These are phyloP conservation scores for Coemansia sp. DNA, from an alignment of 192 early-diverging fungal species.

Conservation along the genomic window DNA sequence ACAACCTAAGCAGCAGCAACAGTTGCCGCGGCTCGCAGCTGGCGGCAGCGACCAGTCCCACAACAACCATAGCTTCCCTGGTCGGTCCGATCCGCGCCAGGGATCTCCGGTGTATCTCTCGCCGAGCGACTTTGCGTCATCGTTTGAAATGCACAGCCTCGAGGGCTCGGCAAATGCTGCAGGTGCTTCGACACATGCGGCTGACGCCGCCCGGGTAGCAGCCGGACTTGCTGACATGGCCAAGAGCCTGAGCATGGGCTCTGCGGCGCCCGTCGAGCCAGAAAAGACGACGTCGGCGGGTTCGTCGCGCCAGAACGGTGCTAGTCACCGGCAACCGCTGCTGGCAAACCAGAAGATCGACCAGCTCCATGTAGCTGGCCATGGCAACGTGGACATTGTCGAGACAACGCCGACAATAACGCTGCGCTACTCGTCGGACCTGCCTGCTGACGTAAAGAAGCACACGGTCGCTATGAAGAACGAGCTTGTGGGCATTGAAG, in stretches of 20 bases:
- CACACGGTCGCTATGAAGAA: conserved; percentile 53
- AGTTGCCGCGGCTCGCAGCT: background rate
- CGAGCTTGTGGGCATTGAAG: conserved; percentile 53
- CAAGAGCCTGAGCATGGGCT: conserved; percentile 6
- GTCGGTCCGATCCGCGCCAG: conserved; percentile 48
- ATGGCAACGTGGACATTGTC: conserved; percentile 51
- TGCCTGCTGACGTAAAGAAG: conserved; percentile 45
- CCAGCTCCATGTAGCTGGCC: conserved; percentile 44
- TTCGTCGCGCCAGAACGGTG: background rate
- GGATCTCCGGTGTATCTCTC: conserved; percentile 54
- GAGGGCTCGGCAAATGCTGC: conserved; percentile 3
- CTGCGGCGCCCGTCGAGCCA: background rate
- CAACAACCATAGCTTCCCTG: conserved; percentile 18
- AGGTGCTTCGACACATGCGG: background rate
- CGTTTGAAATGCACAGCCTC: conserved; percentile 46
- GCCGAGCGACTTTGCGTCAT: conserved; percentile 42
- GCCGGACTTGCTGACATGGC: background rate
- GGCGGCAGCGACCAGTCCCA: background rate
- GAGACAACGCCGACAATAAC: conserved; percentile 50
- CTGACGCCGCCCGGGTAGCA: background rate
- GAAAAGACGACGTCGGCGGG: background rate
- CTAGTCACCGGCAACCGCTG: conserved; percentile 28
- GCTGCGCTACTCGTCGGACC: conserved; percentile 51
- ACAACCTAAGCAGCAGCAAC: background rate
- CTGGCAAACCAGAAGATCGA: conserved; percentile 51